Conservation (phyloP, 2,329 filamentous ascomycete genomes). For the Colletotrichum orbiculare region DNA sequence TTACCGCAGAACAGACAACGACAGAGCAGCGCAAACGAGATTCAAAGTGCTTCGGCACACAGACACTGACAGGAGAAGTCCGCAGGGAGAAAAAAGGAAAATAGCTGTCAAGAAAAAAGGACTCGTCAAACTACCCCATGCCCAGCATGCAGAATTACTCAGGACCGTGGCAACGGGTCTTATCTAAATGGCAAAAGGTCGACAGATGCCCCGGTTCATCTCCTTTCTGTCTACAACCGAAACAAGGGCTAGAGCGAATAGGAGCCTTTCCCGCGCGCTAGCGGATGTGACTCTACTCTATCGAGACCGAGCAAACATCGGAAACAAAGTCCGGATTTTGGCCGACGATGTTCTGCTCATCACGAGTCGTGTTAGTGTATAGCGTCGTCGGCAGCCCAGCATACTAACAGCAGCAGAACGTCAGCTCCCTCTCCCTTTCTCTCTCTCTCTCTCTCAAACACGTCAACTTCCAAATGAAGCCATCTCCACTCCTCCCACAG, state of each 20-base stretch:
- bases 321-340: conserved; percentile 29
- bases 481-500: background rate
- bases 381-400: too few relatives aligned
- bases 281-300: background rate
- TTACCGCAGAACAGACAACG: background rate
- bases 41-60: too few relatives aligned
- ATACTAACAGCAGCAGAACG: too few relatives aligned
- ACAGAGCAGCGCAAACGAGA: background rate
- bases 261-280: conserved; percentile 26
- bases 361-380: background rate
- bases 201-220: conserved; percentile 23
- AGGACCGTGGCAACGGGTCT: conserved; percentile 29
- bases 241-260: conserved; percentile 19
- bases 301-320: background rate
- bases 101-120: background rate
- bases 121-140: background rate
- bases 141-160: conserved; percentile 19
- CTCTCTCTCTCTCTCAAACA: background rate
- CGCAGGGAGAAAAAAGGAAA: background rate
- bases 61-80: background rate
- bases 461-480: background rate
- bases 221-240: conserved; percentile 22
- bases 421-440: too few relatives aligned
- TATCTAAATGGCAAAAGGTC: conserved; percentile 8
- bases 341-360: conserved; percentile 9